Percentiles rank a stretch among this genome's conserved stretches.
Evolutionary conservation across 1,284 basidiomycete species (phyloP).

Genomic region (Irpex sp.): DNA sequence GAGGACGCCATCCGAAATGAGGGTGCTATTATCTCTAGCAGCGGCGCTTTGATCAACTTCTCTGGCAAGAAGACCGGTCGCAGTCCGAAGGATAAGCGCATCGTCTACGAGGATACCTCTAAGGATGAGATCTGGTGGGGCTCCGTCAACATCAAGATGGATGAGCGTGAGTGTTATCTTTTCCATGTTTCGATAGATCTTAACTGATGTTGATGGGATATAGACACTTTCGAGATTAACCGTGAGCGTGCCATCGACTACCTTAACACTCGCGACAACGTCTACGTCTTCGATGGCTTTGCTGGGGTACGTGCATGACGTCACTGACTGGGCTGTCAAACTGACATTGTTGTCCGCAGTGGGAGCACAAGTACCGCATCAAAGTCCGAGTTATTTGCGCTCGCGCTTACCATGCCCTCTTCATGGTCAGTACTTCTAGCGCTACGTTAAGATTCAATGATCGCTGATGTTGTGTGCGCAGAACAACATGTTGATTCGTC

Average conservation of each 20-base stretch:
- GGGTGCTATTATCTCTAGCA: conserved; percentile 95
- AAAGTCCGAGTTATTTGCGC: conserved; percentile 99
- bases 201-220: conserved; percentile 3
- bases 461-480: conserved; percentile 29
- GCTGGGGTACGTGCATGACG: conserved; percentile 65
- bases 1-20: conserved; percentile 99
- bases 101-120: conserved; percentile 96
- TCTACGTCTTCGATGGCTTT: conserved; percentile 98
- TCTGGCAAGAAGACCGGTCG: conserved; percentile 99
- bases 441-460: conserved; percentile 4
- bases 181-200: conserved; percentile 6
- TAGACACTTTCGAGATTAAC: conserved; percentile 99
- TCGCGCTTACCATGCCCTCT: conserved; percentile 97
- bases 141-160: conserved; percentile 99
- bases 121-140: conserved; percentile 99
- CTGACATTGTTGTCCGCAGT: conserved; percentile 41
- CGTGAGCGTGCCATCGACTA: conserved; percentile 99
- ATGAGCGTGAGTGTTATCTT: conserved; percentile 67
- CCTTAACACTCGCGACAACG: conserved; percentile 97
- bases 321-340: background rate
- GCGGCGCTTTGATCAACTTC: conserved; percentile 98
- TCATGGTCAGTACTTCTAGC: conserved; percentile 73
- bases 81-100: conserved; percentile 99
- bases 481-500: conserved; percentile 99
- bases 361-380: conserved; percentile 99